Evolutionary conservation across 2,329 filamentous ascomycete species (phyloP).

Genomic region (Whalleya microplaca): DNA sequence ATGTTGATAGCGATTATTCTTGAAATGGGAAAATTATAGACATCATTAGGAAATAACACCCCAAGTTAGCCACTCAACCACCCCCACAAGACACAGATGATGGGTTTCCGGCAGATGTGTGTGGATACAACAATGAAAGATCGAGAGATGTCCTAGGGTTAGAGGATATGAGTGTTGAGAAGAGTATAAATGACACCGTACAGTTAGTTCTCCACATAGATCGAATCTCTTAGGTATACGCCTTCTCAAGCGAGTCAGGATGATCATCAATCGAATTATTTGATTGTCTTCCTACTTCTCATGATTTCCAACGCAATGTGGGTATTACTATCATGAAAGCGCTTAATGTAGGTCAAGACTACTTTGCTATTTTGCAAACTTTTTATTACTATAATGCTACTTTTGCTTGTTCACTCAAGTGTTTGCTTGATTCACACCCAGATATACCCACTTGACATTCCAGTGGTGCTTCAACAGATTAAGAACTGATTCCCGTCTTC

Average conservation of each 20-base stretch:
- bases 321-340: too few relatives aligned
- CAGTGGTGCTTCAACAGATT: too few relatives aligned
- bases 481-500: too few relatives aligned
- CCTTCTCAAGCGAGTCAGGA: too few relatives aligned
- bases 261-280: not conserved
- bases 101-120: slow-evolving; percentile 52
- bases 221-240: not conserved
- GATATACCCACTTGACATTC: too few relatives aligned
- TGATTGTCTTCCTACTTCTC: not conserved
- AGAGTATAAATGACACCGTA: slow-evolving; percentile 64
- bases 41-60: slow-evolving; percentile 58
- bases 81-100: slow-evolving; percentile 45
- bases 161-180: slow-evolving; percentile 60
- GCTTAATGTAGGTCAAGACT: too few relatives aligned
- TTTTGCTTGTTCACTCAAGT: too few relatives aligned
- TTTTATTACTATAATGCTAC: too few relatives aligned
- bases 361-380: too few relatives aligned
- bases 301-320: too few relatives aligned
- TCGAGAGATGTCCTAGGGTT: slow-evolving; percentile 61
- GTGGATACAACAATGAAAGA: slow-evolving; percentile 58
- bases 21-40: slow-evolving; percentile 62
- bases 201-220: slow-evolving; percentile 39
- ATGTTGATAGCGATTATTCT: slow-evolving; percentile 63
- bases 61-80: slow-evolving; percentile 52
- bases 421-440: too few relatives aligned